Base-by-base conservation (phyloP, 345 rosid species). In the Acer saccharum region DNA sequence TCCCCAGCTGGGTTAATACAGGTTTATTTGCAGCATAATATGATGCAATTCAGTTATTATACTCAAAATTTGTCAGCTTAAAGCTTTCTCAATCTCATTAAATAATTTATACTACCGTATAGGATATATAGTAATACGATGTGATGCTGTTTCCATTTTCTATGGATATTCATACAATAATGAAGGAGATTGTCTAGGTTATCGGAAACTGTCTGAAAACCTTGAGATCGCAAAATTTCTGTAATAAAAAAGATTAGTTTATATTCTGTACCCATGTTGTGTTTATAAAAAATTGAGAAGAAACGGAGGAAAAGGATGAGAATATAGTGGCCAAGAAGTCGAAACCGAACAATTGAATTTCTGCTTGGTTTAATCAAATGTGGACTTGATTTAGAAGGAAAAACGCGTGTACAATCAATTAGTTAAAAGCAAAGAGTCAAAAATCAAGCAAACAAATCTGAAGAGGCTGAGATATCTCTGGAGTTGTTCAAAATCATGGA, bases 401-500 rank as follows among this genome's bases (percentile, higher is more conserved):
- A 62, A 9, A 63, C 16, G 0, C 4, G 10, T 17, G 11, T 29
- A 14, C 44, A 20, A 44, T 10, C 23, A 52, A 16, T 29, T 18
- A 10, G 29, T 55, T 35, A 35, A 35, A 35, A 16, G 8, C 18
- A 70, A 9, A 7, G 13, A 72, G 55, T 14, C 55, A 50, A 60
- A 72, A 12, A 60, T 3, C 50, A 69, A 35, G 23, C 14, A 3
- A 44, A 16, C 23, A 4, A 57, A 5, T 54, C 20, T 6, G 23
- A 69, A 55, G 80, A 55, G 64, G 63, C 39, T 16, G 65, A 79
- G 60, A 16, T 74, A 60, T 32, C 43, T 25, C 55, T 41, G 10
- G 72, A 21, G 43, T 76, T 52, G 64, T 83, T 77, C 12, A 80
- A 32, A 48, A 77, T 75, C 73, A 88, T 66, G 70, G 81, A 74